phyloP scores from a whole-genome alignment of 176 grass and related monocot genomes.

The Hyparrhenia diplandra region DNA sequence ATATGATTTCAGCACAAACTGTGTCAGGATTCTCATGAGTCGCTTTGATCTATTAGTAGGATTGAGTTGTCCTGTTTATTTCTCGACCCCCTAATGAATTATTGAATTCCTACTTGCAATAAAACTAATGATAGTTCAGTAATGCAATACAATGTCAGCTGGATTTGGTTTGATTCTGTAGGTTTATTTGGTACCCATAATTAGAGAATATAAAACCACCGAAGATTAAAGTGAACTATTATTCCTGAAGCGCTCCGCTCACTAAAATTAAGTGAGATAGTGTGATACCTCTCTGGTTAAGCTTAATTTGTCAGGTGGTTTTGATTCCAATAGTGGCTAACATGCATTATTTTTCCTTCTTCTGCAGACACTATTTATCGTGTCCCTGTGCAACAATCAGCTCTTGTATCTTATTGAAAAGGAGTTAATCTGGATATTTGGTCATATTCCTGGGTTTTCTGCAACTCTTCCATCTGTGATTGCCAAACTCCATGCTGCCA shows the following conservation, averaged over 20 bases:
- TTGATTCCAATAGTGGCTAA: slow-evolving; percentile 2
- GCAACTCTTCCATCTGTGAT: slow-evolving; percentile 62
- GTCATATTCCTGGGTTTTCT: slow-evolving; percentile 75
- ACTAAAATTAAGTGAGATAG: too few species aligned
- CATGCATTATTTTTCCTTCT: slow-evolving; percentile 10
- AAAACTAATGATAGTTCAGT: not conserved
- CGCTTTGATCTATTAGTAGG: not conserved
- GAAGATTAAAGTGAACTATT: too few species aligned
- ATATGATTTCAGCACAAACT: not conserved
- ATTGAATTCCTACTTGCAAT: not conserved
- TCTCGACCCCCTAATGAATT: not conserved
- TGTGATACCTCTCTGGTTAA: too few species aligned
- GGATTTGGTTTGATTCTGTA: not conserved
- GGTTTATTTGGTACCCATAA: not conserved
- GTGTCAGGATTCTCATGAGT: not conserved
- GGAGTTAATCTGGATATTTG: slow-evolving; percentile 75
- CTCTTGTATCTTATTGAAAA: slow-evolving; percentile 88
- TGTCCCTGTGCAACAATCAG: slow-evolving; percentile 93
- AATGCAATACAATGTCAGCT: not conserved
- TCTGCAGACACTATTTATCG: slow-evolving; percentile 67
- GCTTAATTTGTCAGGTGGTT: too few species aligned
- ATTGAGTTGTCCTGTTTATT: not conserved
- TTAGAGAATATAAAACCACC: too few species aligned
- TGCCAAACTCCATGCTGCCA: slow-evolving; percentile 65
- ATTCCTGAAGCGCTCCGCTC: too few species aligned